Conservation (phyloP, 192 early-diverging fungal genomes). For the Spizellomyces punctatus region DNA sequence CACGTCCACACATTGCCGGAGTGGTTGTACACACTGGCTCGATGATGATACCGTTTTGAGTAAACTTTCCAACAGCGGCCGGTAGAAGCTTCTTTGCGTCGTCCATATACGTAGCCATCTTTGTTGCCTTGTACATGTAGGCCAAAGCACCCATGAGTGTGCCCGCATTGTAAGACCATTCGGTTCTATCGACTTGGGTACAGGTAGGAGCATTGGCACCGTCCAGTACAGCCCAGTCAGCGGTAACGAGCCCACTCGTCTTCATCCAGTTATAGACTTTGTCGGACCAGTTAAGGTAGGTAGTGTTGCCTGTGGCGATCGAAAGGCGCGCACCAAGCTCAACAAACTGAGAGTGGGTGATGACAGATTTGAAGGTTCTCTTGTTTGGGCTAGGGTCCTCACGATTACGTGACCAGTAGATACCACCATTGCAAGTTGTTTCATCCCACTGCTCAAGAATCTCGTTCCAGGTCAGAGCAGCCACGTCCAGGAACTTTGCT, state of each 20-base stretch:
- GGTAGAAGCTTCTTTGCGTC: constrained; percentile 24
- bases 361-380: constrained; percentile 41
- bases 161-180: constrained; percentile 17
- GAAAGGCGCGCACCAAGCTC: constrained; percentile 39
- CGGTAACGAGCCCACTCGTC: constrained; percentile 19
- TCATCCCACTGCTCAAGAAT: constrained; percentile 46
- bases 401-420: constrained; percentile 48
- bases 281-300: constrained; percentile 32
- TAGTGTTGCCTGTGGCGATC: constrained; percentile 25
- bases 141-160: constrained; percentile 22
- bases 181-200: background rate
- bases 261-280: constrained; percentile 44
- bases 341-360: constrained; percentile 45
- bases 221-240: constrained; percentile 23
- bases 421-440: constrained; percentile 43
- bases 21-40: constrained; percentile 20
- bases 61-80: constrained; percentile 15
- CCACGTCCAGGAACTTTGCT: constrained; percentile 26
- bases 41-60: constrained; percentile 18
- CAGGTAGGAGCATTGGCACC: constrained; percentile 25
- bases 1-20: constrained; percentile 4
- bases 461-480: constrained; percentile 39
- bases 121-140: constrained; percentile 37
- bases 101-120: constrained; percentile 9
- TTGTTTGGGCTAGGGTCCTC: background rate